Base-by-base conservation (phyloP, 2,329 filamentous ascomycete genomes). In the Pyrenochaeta sp. region DNA sequence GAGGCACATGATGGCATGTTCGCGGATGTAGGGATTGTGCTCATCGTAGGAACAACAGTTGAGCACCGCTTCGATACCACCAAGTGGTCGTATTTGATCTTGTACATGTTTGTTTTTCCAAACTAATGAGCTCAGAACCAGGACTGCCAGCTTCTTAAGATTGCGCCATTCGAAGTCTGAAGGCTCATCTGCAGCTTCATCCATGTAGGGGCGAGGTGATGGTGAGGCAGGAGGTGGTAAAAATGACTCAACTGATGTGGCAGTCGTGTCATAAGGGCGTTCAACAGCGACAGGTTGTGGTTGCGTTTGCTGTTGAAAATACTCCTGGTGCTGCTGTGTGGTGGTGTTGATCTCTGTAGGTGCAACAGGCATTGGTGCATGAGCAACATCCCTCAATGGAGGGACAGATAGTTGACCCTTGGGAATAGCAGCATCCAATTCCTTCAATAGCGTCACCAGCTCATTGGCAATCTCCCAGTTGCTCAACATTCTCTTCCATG, bases 401-500 rank as follows among this genome's bases (percentile, higher is more conserved):
- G 89, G 85, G 45, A 92, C 91, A 20, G 73, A 56, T 50, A 76
- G 51, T 35, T 71, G 65, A 10, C 72, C 74, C 75, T 95, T 95
- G 11, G 91, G 89, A 20, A 97, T 94, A 41, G 90, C 93, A 14
- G 88, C 87, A 69, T 98, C 94, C 2, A 98, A 84, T 51, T 93
- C 92, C 65, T 91, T 91, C 37, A 98, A 85, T 2, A 98, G 80
- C 1, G 91, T 91, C 7, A 97, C 86, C 4, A 98, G 84, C 72
- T 98, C 94, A 68, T 92, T 94, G 1, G 91, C 87, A 33, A 92
- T 88, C 73, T 97, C 92, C 90, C 94, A 98, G 60, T 96, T 89
- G 44, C 96, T 91, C 33, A 98, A 84, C 58, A 96, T 88, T 36
- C 87, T 84, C 58, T 96, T 91, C 81, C 92, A 92, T 45, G 91